Evolutionary conservation across 2,329 filamentous ascomycete species (phyloP).

Genomic region (Hypoxylon sp.): DNA sequence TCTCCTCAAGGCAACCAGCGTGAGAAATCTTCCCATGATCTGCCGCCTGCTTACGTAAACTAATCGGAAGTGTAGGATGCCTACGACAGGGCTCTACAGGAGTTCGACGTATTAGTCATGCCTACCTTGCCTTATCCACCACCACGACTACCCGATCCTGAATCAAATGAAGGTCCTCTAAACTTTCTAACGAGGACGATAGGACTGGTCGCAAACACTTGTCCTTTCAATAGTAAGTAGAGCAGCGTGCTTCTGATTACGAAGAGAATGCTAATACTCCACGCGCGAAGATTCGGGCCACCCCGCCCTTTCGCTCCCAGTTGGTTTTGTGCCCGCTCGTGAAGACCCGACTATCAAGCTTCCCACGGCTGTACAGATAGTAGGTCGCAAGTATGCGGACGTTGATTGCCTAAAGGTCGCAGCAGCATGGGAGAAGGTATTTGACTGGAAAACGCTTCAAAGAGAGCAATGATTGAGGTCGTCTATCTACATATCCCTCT

Average conservation of each 20-base stretch:
- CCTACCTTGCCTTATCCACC: conserved; percentile 49
- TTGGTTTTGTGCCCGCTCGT: conserved; percentile 51
- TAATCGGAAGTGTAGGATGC: conserved; percentile 43
- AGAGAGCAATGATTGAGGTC: neutral
- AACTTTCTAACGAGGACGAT: conserved; percentile 36
- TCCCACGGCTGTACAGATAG: conserved; percentile 51
- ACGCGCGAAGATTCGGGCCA: conserved; percentile 47
- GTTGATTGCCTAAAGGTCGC: conserved; percentile 49
- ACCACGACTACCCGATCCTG: conserved; percentile 39
- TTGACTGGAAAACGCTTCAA: conserved; percentile 49
- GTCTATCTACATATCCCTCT: neutral
- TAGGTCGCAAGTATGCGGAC: conserved; percentile 51
- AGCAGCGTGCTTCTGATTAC: neutral
- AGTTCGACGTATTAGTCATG: conserved; percentile 52
- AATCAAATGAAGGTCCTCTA: conserved; percentile 35
- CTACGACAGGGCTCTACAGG: conserved; percentile 48
- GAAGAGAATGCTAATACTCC: neutral
- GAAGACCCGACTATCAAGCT: conserved; percentile 50
- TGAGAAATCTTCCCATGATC: conserved; percentile 8
- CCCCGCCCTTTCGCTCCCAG: conserved; percentile 51
- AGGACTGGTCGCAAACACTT: conserved; percentile 48
- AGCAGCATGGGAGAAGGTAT: conserved; percentile 51
- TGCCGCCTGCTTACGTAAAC: neutral
- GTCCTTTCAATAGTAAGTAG: conserved; percentile 47
- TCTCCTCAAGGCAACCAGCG: conserved; percentile 44